phyloP scores from a whole-genome alignment of 352 stramenopile genomes.

The Phytopythium litorale region DNA sequence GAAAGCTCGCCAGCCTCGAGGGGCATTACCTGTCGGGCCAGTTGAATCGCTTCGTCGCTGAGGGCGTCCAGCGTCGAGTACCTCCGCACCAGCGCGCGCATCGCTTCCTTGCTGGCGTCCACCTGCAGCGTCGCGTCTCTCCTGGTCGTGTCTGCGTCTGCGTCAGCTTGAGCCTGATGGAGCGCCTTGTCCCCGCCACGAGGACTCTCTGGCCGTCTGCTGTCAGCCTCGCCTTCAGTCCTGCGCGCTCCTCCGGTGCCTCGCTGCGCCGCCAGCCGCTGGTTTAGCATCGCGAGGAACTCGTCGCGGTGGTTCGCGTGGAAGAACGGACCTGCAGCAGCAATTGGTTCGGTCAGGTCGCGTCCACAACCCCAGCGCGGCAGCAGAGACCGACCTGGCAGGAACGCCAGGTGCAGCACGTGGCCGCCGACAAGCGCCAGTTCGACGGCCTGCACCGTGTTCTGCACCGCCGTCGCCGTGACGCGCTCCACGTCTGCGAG shows the following conservation, averaged over 20 bases:
- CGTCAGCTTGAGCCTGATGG: neutral
- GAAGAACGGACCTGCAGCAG: conserved; percentile 24
- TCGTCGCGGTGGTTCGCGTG: conserved; percentile 36
- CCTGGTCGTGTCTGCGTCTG: neutral
- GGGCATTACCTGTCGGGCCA: conserved; percentile 17
- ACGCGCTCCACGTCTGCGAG: conserved; percentile 22
- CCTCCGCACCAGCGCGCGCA: conserved; percentile 31
- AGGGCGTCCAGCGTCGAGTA: conserved; percentile 36
- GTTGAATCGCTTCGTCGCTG: conserved; percentile 35
- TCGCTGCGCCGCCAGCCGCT: neutral
- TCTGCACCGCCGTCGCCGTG: conserved; percentile 33
- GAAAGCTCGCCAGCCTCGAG: conserved; percentile 9
- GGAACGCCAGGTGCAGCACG: conserved; percentile 55
- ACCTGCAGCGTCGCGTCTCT: neutral
- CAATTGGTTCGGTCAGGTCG: neutral
- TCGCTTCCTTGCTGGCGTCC: neutral
- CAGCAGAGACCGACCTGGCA: conserved; percentile 33
- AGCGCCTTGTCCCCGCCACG: neutral
- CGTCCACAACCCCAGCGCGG: neutral
- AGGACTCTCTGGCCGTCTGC: no score
- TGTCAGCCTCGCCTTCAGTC: neutral
- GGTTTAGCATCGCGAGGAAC: conserved; percentile 24
- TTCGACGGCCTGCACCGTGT: conserved; percentile 34
- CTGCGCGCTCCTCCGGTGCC: neutral
- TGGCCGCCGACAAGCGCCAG: conserved; percentile 27